phyloP scores from a whole-genome alignment of 2,329 filamentous ascomycete species.

The Xylariaceae sp. region DNA sequence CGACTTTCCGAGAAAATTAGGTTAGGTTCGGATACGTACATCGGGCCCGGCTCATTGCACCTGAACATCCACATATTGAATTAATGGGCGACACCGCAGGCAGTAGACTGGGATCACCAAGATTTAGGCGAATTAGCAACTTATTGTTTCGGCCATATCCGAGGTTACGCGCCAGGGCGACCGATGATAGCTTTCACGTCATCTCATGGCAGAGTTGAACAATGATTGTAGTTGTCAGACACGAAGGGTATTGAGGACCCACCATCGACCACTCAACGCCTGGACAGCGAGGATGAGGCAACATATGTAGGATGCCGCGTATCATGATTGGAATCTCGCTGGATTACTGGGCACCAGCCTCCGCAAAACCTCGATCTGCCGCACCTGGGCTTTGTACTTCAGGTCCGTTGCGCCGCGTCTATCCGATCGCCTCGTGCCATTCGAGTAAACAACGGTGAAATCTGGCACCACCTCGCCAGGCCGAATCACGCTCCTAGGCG shows the following conservation, averaged over 20 bases:
- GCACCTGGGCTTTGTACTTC: constrained; percentile 59
- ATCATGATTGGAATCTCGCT: constrained; percentile 44
- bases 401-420: constrained; percentile 58
- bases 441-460: constrained; percentile 65
- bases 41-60: not conserved
- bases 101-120: not conserved
- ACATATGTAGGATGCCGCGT: constrained; percentile 2
- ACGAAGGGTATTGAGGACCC: not conserved
- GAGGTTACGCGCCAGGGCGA: not conserved
- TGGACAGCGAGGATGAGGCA: not conserved
- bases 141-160: not conserved
- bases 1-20: not conserved
- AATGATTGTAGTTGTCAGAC: not conserved
- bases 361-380: constrained; percentile 63
- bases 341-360: constrained; percentile 64
- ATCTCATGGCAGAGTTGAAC: not conserved
- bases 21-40: not conserved
- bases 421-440: constrained; percentile 55
- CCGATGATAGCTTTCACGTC: not conserved
- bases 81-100: not conserved
- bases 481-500: constrained; percentile 56
- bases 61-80: not conserved
- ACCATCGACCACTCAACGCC: too few relatives aligned
- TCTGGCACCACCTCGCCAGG: constrained; percentile 59
- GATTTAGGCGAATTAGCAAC: not conserved